A percentile compares a stretch with the other conserved stretches of the same genome.
Conservation (phyloP, 2,329 filamentous ascomycete genomes). For the Fusarium abutilonis region DNA sequence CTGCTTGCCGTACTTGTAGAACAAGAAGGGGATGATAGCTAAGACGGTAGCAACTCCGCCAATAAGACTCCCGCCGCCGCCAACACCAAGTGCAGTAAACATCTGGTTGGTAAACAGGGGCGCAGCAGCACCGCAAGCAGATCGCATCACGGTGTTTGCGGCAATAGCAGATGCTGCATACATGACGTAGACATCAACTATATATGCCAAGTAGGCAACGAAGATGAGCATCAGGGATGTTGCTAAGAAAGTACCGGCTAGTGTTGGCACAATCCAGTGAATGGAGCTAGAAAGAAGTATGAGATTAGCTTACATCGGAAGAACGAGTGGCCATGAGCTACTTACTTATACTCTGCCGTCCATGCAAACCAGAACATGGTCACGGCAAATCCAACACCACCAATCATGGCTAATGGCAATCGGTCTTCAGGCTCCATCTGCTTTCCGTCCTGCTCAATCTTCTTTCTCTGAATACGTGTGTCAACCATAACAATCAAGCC, state of each 20-base stretch:
- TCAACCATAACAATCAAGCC: conserved; percentile 33
- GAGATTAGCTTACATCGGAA: not conserved
- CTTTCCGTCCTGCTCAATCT: conserved; percentile 16
- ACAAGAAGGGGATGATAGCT: conserved; percentile 31
- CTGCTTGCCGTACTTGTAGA: conserved; percentile 35
- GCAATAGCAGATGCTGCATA: conserved; percentile 36
- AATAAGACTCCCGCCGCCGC: conserved; percentile 33
- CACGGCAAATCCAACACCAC: conserved; percentile 31
- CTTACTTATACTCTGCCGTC: conserved; percentile 30
- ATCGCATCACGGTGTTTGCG: conserved; percentile 32
- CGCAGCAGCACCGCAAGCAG: conserved; percentile 36
- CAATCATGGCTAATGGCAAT: conserved; percentile 34
- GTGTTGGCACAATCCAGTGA: conserved; percentile 35
- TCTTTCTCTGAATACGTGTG: conserved; percentile 22
- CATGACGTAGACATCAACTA: conserved; percentile 36
- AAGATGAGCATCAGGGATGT: conserved; percentile 39
- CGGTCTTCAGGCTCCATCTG: conserved; percentile 34
- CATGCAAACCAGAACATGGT: conserved; percentile 42
- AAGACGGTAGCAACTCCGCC: conserved; percentile 31
- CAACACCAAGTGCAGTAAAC: conserved; percentile 31
- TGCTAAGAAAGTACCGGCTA: conserved; percentile 30
- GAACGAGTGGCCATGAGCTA: not conserved
- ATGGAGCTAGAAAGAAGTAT: conserved; percentile 5
- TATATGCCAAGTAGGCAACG: conserved; percentile 33
- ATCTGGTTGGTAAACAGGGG: conserved; percentile 36